Conservation (phyloP, 2,329 filamentous ascomycete genomes). For the Shiraia sp. region DNA sequence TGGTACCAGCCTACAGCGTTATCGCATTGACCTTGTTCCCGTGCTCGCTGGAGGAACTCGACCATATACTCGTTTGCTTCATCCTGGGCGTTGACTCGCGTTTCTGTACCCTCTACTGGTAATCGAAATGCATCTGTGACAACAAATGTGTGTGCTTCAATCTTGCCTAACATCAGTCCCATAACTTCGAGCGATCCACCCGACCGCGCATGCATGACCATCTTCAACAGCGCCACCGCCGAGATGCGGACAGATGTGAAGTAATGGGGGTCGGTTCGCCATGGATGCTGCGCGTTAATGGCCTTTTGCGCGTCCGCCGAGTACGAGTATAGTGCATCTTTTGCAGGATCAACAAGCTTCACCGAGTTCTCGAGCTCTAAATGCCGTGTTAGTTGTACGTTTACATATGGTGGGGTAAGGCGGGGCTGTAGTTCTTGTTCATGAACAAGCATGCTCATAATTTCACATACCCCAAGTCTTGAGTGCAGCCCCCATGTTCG, state of each 20-base stretch:
- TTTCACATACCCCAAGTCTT: slow-evolving; percentile 46
- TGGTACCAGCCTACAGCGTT: slow-evolving; percentile 99
- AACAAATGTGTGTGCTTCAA: slow-evolving; percentile 81
- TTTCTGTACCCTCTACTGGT: slow-evolving; percentile 98
- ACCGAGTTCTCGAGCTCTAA: slow-evolving; percentile 84
- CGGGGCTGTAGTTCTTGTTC: background rate
- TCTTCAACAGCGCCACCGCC: slow-evolving; percentile 92
- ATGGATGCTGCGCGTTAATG: slow-evolving; percentile 69
- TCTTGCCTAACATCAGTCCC: slow-evolving; percentile 97
- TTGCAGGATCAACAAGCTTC: slow-evolving; percentile 79
- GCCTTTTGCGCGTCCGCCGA: slow-evolving; percentile 69
- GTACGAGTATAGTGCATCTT: slow-evolving; percentile 91
- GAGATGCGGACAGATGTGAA: slow-evolving; percentile 95
- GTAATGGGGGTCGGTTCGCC: slow-evolving; percentile 77
- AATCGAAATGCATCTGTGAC: slow-evolving; percentile 93
- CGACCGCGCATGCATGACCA: slow-evolving; percentile 98
- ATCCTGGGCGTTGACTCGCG: slow-evolving; percentile 90
- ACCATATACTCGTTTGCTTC: slow-evolving; percentile 98
- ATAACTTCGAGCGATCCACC: slow-evolving; percentile 93
- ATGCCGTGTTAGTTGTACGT: slow-evolving; percentile 18
- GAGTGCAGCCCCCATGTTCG: slow-evolving; percentile 39
- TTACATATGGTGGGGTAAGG: slow-evolving; percentile 11
- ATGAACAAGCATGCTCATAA: background rate
- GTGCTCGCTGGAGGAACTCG: slow-evolving; percentile 75
- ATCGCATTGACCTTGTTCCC: slow-evolving; percentile 78